Evolutionary conservation across 257 asterid genomes (phyloP).

Genomic region (Leptodermis oblonga): DNA sequence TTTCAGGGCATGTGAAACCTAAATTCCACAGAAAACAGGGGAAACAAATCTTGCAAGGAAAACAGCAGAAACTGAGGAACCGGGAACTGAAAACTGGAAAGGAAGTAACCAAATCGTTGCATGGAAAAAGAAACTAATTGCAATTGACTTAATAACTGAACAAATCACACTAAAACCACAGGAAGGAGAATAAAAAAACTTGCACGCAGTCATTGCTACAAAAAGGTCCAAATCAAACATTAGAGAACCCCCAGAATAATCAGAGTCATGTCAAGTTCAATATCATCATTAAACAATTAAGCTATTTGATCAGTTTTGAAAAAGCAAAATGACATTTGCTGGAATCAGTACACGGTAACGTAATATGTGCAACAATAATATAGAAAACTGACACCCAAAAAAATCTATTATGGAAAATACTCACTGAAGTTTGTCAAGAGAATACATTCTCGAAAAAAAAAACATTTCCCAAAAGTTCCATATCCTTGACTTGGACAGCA

Average conservation of each 20-base stretch:
- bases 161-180: background rate
- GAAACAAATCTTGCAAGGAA: background rate
- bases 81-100: too few species aligned
- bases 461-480: background rate
- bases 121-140: background rate
- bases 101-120: background rate
- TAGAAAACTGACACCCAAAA: background rate
- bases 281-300: background rate
- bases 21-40: background rate
- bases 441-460: background rate
- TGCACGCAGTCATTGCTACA: too few species aligned
- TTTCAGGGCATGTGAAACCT: conserved; percentile 3
- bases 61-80: background rate
- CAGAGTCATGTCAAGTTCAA: background rate
- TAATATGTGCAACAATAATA: background rate
- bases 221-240: background rate
- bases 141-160: background rate
- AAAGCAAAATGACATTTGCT: background rate
- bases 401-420: background rate
- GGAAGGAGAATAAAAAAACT: too few species aligned
- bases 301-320: background rate
- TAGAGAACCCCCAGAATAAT: background rate
- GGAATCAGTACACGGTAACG: background rate
- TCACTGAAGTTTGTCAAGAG: background rate
- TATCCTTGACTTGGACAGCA: background rate